Percentiles rank a stretch among this genome's conserved stretches.
Conservation (phyloP, 2,329 filamentous ascomycete genomes). For the Lecanicillium sp. region DNA sequence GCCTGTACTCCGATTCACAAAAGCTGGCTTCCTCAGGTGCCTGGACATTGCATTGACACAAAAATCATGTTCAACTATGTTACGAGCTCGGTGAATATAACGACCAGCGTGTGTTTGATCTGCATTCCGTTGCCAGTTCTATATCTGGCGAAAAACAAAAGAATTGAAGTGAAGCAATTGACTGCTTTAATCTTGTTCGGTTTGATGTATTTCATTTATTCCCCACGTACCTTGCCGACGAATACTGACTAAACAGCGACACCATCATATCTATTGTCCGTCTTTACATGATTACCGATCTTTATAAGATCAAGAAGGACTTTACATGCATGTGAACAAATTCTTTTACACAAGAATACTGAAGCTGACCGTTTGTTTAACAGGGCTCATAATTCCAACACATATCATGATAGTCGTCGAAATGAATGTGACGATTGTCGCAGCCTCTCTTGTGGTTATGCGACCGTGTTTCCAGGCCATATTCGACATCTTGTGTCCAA, state of each 20-base stretch:
- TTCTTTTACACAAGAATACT: neutral
- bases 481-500: slow-evolving; percentile 10
- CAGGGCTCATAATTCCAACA: slow-evolving; percentile 14
- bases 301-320: slow-evolving; percentile 11
- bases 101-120: slow-evolving; percentile 11
- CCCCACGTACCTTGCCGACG: neutral
- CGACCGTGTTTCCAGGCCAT: slow-evolving; percentile 14
- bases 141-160: slow-evolving; percentile 12
- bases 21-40: slow-evolving; percentile 12
- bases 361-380: neutral
- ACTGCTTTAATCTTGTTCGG: slow-evolving; percentile 10
- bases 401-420: slow-evolving; percentile 15
- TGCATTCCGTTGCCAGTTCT: slow-evolving; percentile 13
- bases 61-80: slow-evolving; percentile 15
- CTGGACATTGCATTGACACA: slow-evolving; percentile 12
- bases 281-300: slow-evolving; percentile 14
- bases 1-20: slow-evolving; percentile 11
- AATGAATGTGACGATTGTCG: slow-evolving; percentile 14
- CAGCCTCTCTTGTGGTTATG: slow-evolving; percentile 13
- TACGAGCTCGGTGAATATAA: slow-evolving; percentile 11
- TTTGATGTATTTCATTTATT: slow-evolving; percentile 2
- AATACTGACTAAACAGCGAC: slow-evolving; percentile 1
- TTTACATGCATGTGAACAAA: slow-evolving; percentile 6
- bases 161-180: slow-evolving; percentile 13
- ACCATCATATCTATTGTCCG: slow-evolving; percentile 12